Conservation (phyloP, 331 rosid genomes). For the Acacia concinna region DNA sequence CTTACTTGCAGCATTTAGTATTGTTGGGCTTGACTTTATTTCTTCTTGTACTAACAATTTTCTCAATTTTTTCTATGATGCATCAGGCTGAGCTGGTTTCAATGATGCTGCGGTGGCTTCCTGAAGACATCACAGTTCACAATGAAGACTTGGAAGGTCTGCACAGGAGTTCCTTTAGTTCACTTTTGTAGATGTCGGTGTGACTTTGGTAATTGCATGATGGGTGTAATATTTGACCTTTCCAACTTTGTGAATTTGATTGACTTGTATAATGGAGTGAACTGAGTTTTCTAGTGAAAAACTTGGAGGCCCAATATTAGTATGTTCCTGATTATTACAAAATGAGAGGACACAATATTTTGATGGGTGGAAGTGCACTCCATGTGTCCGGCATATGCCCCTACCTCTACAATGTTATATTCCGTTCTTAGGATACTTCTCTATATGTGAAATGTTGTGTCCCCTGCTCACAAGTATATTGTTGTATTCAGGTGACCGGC, state of each 20-base stretch:
- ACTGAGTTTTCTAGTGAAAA: conserved; percentile 22
- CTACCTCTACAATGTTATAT: not conserved
- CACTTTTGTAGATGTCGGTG: conserved; percentile 16
- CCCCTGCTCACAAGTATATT: conserved; percentile 36
- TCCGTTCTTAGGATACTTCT: conserved; percentile 23
- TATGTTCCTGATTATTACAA: not conserved
- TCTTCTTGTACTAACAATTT: conserved; percentile 12
- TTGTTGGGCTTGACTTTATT: not conserved
- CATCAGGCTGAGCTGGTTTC: conserved; percentile 93
- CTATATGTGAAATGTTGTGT: conserved; percentile 24
- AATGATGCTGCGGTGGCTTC: conserved; percentile 98
- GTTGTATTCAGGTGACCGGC: conserved; percentile 70
- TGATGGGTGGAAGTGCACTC: conserved; percentile 21
- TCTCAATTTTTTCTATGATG: conserved; percentile 10
- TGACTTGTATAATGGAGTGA: conserved; percentile 20
- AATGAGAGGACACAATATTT: conserved; percentile 17
- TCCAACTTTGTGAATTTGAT: conserved; percentile 12
- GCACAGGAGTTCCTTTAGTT: conserved; percentile 12
- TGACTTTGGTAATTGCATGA: conserved; percentile 5
- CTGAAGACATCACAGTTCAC: conserved; percentile 95
- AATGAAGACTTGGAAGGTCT: conserved; percentile 98
- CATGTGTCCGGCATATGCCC: not conserved
- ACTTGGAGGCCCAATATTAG: not conserved
- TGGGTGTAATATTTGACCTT: conserved; percentile 23
- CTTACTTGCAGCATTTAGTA: conserved; percentile 16